A percentile compares a stretch with the other conserved stretches of the same genome.
Conservation (phyloP, 2,329 filamentous ascomycete species). For the Dothistroma pini region DNA sequence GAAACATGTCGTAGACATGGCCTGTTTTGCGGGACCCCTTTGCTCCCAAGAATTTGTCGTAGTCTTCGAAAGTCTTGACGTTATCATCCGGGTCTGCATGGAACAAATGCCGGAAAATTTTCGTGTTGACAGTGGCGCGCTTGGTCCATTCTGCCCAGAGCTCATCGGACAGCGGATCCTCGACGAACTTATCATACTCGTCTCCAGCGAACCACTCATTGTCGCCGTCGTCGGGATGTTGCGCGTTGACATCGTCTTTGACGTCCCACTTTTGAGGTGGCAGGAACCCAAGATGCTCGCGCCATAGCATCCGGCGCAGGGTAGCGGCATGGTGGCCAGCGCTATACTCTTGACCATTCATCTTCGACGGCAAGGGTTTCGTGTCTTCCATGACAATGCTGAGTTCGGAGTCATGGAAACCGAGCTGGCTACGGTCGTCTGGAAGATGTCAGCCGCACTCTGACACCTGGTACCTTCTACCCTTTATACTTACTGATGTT, state of each 20-base stretch:
- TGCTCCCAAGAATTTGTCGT: conserved; percentile 72
- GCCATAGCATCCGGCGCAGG: conserved; percentile 77
- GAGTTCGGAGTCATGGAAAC: conserved; percentile 86
- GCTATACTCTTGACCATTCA: conserved; percentile 73
- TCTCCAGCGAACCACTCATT: conserved; percentile 74
- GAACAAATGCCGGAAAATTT: conserved; percentile 74
- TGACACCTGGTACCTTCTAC: too few species aligned
- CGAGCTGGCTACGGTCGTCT: conserved; percentile 79
- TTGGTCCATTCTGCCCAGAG: conserved; percentile 64
- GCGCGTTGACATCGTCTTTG: conserved; percentile 67
- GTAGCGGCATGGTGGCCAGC: conserved; percentile 80
- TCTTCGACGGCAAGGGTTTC: conserved; percentile 63
- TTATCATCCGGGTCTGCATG: conserved; percentile 86
- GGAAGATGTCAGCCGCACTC: too few species aligned
- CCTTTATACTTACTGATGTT: conserved; percentile 59
- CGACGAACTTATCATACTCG: conserved; percentile 56
- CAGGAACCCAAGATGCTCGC: conserved; percentile 83
- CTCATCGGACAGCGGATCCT: conserved; percentile 56
- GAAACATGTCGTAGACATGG: conserved; percentile 78
- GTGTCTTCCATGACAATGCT: conserved; percentile 87
- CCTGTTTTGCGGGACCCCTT: conserved; percentile 62
- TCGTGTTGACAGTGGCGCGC: conserved; percentile 67
- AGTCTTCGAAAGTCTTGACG: conserved; percentile 86
- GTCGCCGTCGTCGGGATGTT: conserved; percentile 64
- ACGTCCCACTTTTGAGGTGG: conserved; percentile 67